Evolutionary conservation across 306 rosid species (phyloP), one percentile per base, ranked within the genome.

Genomic region (Castanopsis chinensis): DNA sequence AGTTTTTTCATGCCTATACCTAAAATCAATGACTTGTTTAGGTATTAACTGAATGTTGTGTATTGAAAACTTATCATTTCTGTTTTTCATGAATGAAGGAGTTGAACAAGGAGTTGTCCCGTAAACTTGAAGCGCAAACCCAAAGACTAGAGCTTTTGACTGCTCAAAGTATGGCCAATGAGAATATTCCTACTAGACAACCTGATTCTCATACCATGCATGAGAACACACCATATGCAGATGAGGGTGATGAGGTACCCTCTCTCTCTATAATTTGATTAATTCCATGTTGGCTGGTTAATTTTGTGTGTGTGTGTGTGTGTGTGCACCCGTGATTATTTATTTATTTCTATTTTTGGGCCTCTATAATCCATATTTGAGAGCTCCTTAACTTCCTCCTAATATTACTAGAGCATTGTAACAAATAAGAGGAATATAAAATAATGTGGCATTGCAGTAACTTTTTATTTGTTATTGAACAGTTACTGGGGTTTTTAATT

Each of bases 201-300:
- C 90, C 88, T 54, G 90, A 86, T 78, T 77, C 91, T 56, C 88
- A 15, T 27, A 76, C 78, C 69, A 33, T 76, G 35, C 82, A 77
- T 41, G 94, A 90, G 54, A 92, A 85, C 79, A 84, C 81, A 45
- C 85, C 83, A 20, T 93, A 90, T 77, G 97, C 98, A 61, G 99
- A 96, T 51, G 99, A 96, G 90, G 98, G 98, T 17, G 98, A 93
- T 20, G 99, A 96, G 99, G 99, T 96, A 91, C 37, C 18, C 5
- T 49, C 53, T 49, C 53, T 45, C 12, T 54, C 3, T 69, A 57
- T 15, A 17, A 49, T 60, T 54, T 45, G 41, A 18, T 77, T 64
- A 54, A 32, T 68, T 41, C 20, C 28, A 49, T 69, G 28, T 77
- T 72, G 25, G 19, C 51, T 71, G 43, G 51, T 21, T 63, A 49